Base-by-base conservation (phyloP, 2,329 filamentous ascomycete genomes). In the Fonsecaea monophora region DNA sequence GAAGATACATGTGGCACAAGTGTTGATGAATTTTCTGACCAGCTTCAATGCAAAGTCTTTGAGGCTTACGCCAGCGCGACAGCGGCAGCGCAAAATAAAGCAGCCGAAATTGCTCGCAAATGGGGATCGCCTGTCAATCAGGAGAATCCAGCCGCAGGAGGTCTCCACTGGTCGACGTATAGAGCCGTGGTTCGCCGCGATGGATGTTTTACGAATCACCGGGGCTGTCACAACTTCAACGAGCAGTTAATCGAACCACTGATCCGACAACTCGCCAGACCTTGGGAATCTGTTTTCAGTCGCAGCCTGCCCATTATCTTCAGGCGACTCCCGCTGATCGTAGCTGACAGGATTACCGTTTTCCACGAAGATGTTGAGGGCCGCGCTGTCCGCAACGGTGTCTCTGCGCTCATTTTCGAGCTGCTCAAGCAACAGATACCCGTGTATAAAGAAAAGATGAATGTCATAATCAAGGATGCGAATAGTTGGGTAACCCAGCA, bases 171-270 rank as follows among this genome's bases (percentile, higher is more conserved):
- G 77, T 32, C 76, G 1, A 87, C 86, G 0, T 89, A 88, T 70
- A 85, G 83, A 74, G 87, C 87, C 9, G 80, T 84, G 2, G 83
- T 83, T 59, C 78, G 83, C 48, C 80, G 85, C 53, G 71, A 81
- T 62, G 86, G 84, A 4, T 78, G 80, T 2, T 87, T 77, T 70
- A 71, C 75, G 1, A 81, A 80, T 59, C 45, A 65, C 4, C 72
- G 75, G 37, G 81, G 81, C 32, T 65, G 70, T 7, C 78, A 78
- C 59, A 66, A 75, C 75, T 76, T 72, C 71, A 78, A 74, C 64
- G 68, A 53, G 40, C 56, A 70, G 55, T 53, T 70, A 48, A 53
- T 71, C 58, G 75, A 72, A 58, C 77, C 71, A 21, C 70, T 75
- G 66, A 72, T 76, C 35, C 71, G 70, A 35, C 38, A 76, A 4